Evolutionary conservation across 2,329 filamentous ascomycete genomes (phyloP).

Genomic region (Chaetomium sp.): DNA sequence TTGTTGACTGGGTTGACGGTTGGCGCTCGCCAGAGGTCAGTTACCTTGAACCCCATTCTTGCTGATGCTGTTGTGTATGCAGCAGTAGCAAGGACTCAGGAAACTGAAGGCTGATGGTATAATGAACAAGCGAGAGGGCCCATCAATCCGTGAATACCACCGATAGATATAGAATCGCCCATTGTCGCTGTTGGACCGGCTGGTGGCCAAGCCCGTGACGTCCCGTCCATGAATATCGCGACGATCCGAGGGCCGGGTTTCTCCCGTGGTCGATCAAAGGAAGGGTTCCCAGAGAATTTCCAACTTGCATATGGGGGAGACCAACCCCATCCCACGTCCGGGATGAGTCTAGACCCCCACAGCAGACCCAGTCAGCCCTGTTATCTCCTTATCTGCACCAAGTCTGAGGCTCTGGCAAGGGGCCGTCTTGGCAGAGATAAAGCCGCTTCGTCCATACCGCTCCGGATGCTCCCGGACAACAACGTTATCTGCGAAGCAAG

Average conservation of each 20-base stretch:
- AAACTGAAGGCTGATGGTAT: neutral
- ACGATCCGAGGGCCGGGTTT: neutral
- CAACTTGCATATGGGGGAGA: constrained; percentile 12
- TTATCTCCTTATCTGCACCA: constrained; percentile 24
- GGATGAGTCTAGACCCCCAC: constrained; percentile 21
- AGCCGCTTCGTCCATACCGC: neutral
- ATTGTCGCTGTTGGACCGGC: neutral
- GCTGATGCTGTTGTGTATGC: neutral
- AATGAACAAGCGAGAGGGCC: neutral
- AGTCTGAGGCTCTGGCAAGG: constrained; percentile 22
- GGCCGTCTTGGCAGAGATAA: constrained; percentile 26
- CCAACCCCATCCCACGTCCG: constrained; percentile 12
- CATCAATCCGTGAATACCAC: neutral
- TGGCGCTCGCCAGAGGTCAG: constrained; percentile 30
- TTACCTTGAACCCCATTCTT: constrained; percentile 27
- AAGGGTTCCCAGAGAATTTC: neutral
- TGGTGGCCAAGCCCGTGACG: neutral
- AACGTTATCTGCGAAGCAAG: constrained; percentile 12
- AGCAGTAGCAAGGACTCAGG: neutral
- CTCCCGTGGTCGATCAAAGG: neutral
- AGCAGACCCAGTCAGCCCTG: constrained; percentile 13
- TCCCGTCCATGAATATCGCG: neutral
- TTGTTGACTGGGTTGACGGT: constrained; percentile 76
- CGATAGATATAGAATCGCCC: constrained; percentile 14
- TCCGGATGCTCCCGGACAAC: constrained; percentile 11